Conservation (phyloP, 108 stramenopile genomes). For the Fistulifera pelliculosa region DNA sequence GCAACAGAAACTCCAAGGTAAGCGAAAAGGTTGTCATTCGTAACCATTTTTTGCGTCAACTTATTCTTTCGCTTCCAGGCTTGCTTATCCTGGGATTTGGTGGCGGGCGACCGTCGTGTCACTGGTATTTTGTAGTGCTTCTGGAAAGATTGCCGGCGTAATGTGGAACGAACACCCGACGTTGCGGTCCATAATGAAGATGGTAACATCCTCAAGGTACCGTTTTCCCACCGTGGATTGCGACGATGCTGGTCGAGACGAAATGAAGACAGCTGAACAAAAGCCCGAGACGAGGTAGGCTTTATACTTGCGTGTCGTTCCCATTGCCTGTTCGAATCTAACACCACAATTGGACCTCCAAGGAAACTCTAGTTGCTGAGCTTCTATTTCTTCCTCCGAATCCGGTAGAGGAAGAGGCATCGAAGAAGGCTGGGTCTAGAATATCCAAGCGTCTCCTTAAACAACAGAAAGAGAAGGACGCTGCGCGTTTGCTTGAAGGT, state of each 20-base stretch:
- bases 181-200: constrained; percentile 56
- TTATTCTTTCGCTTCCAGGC: too few species aligned
- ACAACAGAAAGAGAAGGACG: constrained; percentile 2
- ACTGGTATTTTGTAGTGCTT: constrained; percentile 45
- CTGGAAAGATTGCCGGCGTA: constrained; percentile 31
- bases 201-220: constrained; percentile 61
- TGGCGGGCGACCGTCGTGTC: constrained; percentile 62
- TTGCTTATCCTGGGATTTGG: constrained; percentile 61
- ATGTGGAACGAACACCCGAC: constrained; percentile 61
- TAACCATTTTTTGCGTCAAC: too few species aligned
- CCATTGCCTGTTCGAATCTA: neutral
- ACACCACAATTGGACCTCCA: too few species aligned
- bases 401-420: constrained; percentile 13
- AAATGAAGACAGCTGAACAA: constrained; percentile 45
- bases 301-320: neutral
- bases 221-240: constrained; percentile 75
- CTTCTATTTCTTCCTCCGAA: constrained; percentile 36
- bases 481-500: neutral
- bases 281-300: constrained; percentile 29
- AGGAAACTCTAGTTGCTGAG: constrained; percentile 53
- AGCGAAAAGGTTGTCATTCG: too few species aligned
- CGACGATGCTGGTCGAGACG: constrained; percentile 39
- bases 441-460: constrained; percentile 5
- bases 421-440: constrained; percentile 9
- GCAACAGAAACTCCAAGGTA: constrained; percentile 1